Evolutionary conservation across 495 filamentous ascomycete species (phyloP), one percentile per base, ranked within the genome.

Genomic region (Astrothelium subdiscretum): DNA sequence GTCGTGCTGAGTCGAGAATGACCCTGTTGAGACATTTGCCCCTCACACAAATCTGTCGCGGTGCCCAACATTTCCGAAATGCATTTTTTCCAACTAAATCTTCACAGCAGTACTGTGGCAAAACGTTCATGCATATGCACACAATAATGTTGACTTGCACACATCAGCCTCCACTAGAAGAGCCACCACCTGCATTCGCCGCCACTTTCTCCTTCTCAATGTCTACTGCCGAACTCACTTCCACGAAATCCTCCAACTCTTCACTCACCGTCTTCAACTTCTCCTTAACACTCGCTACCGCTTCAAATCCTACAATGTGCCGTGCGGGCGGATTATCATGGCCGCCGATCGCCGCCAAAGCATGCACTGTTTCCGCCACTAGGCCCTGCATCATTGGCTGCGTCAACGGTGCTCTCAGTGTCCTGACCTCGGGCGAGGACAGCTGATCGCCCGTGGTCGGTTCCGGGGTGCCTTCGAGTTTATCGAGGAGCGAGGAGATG

Each of bases 211-310:
- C 76, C 78, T 32, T 81, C 74, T 81, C 84, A 67, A 92, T 88
- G 72, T 94, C 91, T 38, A 92, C 90, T 0, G 87, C 87, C 65
- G 87, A 80, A 64, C 91, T 96, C 26, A 89, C 87, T 66, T 94
- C 89, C 32, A 96, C 86, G 75, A 97, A 97, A 62, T 97, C 94
- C 72, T 97, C 94, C 42, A 97, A 69, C 74, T 97, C 94, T 71
- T 97, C 92, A 59, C 90, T 95, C 1, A 96, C 87, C 24, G 91
- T 97, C 79, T 95, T 96, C 59, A 98, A 75, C 75, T 96, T 97
- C 77, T 97, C 94, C 67, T 95, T 95, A 22, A 98, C 91, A 31
- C 85, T 87, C 4, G 86, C 83, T 32, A 92, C 87, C 11, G 90
- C 91, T 71, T 97, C 94, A 67, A 88, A 87, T 1, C 94, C 92